Conservation (phyloP, 768 basidiomycete species). For the Lanmaoa pseudosensibilis region DNA sequence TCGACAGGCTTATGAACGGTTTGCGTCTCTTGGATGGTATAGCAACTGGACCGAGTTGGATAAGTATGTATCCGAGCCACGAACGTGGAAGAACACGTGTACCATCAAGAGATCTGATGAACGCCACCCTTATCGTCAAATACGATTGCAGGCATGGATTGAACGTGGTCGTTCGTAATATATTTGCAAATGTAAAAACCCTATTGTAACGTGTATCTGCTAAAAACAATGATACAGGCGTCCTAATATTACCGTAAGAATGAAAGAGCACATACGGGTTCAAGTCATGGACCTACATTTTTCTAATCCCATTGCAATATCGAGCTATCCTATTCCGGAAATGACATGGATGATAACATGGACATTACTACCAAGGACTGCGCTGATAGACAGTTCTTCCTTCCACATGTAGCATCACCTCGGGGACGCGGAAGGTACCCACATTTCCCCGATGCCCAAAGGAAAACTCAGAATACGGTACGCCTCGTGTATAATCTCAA, state of each 20-base stretch:
- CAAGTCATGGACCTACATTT: not conserved
- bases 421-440: slow-evolving; percentile 27
- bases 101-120: slow-evolving; percentile 5
- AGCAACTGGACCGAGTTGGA: slow-evolving; percentile 2
- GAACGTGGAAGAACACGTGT: slow-evolving; percentile 26
- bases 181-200: slow-evolving; percentile 19
- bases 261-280: not conserved
- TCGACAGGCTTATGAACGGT: slow-evolving; percentile 14
- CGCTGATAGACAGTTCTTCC: slow-evolving; percentile 15
- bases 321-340: not conserved
- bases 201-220: not conserved
- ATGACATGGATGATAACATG: slow-evolving; percentile 6
- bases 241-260: not conserved
- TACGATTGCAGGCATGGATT: slow-evolving; percentile 8
- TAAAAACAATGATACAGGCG: not conserved
- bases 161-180: slow-evolving; percentile 1
- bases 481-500: slow-evolving; percentile 22
- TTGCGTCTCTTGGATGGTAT: slow-evolving; percentile 7
- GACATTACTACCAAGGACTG: slow-evolving; percentile 3
- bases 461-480: slow-evolving; percentile 8
- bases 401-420: slow-evolving; percentile 34
- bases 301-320: not conserved
- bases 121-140: slow-evolving; percentile 30
- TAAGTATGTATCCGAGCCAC: not conserved
- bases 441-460: slow-evolving; percentile 18